Evolutionary conservation across 352 stramenopile genomes (phyloP), one percentile per base, ranked within the genome.

Genomic region (Detonula confervacea): DNA sequence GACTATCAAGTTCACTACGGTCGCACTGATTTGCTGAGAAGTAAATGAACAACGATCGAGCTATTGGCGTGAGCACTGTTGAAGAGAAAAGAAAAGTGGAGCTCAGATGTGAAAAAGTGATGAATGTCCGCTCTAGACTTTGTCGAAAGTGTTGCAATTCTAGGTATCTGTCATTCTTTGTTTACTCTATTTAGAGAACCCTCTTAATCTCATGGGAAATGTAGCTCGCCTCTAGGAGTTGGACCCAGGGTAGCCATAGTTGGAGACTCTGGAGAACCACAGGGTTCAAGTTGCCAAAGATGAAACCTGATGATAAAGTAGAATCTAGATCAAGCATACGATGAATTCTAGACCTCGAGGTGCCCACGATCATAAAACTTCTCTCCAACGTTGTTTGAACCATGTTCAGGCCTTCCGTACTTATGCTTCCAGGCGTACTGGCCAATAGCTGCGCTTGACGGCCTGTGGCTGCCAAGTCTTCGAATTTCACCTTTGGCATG

Each of bases 401-500:
- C 69, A 24, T 78, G 29, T n/a, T 86, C 54, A n/a, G 79, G 73
- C 39, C 77, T 78, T 22, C 25, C 44, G 42, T 83, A 83, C 9
- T 83, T 80, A 24, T 75, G 56, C 12, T 33, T 77, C 77, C 81
- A 88, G 0, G 81, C 81, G 44, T 75, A 61, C 51, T 84, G 60
- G 14, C 81, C 81, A 52, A 86, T 79, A 8, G 44, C 62, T 8
- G 60, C 30, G 30, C 70, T 81, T 66, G 77, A 83, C 27, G 81
- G 66, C 2, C 67, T 65, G 27, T 88, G 68, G 52, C 20, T 65
- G n/a, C 81, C 81, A 16, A 88, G 56, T 33, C 81, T 74, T 61
- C 81, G 20, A 56, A 88, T 79, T 4, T 76, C 59, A 22, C 68
- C 72, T 52, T 78, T 80, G 11, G 81, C 81, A 61, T 88, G 81